Evolutionary conservation across 345 rosid species (phyloP).

Genomic region (Populus simonii): DNA sequence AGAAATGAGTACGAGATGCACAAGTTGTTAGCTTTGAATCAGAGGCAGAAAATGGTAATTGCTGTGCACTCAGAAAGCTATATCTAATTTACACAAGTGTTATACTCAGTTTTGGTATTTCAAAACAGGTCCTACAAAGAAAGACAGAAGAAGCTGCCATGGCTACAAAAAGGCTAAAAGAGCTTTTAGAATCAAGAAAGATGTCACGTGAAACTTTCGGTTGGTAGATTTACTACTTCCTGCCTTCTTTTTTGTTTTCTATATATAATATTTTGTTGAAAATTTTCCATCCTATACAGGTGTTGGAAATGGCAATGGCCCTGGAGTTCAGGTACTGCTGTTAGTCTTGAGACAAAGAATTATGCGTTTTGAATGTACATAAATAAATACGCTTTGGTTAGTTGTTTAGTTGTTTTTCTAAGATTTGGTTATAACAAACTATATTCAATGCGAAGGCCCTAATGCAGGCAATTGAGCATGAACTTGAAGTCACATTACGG

Average conservation of each 20-base stretch:
- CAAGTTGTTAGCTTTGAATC: constrained; percentile 88
- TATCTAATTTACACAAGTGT: constrained; percentile 11
- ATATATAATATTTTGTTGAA: constrained; percentile 13
- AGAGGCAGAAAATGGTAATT: constrained; percentile 88
- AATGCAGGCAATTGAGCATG: constrained; percentile 91
- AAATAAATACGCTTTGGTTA: neutral
- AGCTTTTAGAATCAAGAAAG: constrained; percentile 82
- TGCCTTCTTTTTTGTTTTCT: constrained; percentile 8
- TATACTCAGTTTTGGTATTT: constrained; percentile 4
- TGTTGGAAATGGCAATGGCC: constrained; percentile 58
- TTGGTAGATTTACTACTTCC: constrained; percentile 22
- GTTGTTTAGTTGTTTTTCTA: neutral
- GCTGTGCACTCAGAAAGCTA: neutral
- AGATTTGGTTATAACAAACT: neutral
- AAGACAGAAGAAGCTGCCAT: constrained; percentile 95
- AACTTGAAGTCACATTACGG: constrained; percentile 84
- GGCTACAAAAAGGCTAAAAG: constrained; percentile 95
- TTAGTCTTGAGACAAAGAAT: neutral
- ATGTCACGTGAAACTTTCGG: constrained; percentile 60
- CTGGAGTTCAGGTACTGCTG: constrained; percentile 72
- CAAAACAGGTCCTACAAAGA: constrained; percentile 80
- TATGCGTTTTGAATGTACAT: constrained; percentile 9
- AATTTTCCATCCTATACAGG: constrained; percentile 31
- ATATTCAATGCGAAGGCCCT: constrained; percentile 50
- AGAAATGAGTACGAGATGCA: constrained; percentile 98